Percentiles rank a stretch among this genome's conserved stretches.
These are phyloP conservation scores for Smittium culicis DNA, from an alignment of 371 early-diverging fungal genomes.

Conservation along the genomic window DNA sequence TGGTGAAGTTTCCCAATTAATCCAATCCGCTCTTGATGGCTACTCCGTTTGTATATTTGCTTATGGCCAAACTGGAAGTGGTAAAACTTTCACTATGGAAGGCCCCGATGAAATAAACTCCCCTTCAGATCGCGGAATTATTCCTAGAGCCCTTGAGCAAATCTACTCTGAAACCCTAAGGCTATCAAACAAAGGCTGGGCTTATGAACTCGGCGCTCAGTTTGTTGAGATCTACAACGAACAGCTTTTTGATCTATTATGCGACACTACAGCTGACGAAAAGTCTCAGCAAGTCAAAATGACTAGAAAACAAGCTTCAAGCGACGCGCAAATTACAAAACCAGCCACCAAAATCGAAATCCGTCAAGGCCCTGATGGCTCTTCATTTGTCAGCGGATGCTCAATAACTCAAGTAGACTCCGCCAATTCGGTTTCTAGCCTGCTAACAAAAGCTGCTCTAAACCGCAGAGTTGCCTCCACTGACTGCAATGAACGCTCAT, in stretches of 20 bases:
- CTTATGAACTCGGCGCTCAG: constrained; percentile 68
- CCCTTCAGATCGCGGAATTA: constrained; percentile 60
- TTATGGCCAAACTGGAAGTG: constrained; percentile 99
- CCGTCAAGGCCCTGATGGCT: constrained; percentile 52
- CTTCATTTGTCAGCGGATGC: constrained; percentile 63
- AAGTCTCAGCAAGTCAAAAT: background rate
- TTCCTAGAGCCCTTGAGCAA: constrained; percentile 75
- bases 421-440: constrained; percentile 49
- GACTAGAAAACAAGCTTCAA: background rate
- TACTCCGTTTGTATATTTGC: constrained; percentile 98
- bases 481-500: constrained; percentile 86
- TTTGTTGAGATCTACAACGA: constrained; percentile 97
- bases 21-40: constrained; percentile 93
- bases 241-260: constrained; percentile 70
- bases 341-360: constrained; percentile 58
- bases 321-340: constrained; percentile 12
- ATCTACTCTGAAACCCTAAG: constrained; percentile 65
- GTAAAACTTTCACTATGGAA: constrained; percentile 86
- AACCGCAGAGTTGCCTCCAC: constrained; percentile 86
- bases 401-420: constrained; percentile 47
- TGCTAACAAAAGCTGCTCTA: constrained; percentile 58
- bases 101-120: constrained; percentile 32
- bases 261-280: constrained; percentile 4
- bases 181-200: constrained; percentile 70
- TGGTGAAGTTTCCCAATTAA: constrained; percentile 86